A percentile compares a stretch with the other conserved stretches of the same genome.
These are phyloP conservation scores for Cyclotella baltica DNA, from an alignment of 108 stramenopile genomes.

Conservation along the genomic window DNA sequence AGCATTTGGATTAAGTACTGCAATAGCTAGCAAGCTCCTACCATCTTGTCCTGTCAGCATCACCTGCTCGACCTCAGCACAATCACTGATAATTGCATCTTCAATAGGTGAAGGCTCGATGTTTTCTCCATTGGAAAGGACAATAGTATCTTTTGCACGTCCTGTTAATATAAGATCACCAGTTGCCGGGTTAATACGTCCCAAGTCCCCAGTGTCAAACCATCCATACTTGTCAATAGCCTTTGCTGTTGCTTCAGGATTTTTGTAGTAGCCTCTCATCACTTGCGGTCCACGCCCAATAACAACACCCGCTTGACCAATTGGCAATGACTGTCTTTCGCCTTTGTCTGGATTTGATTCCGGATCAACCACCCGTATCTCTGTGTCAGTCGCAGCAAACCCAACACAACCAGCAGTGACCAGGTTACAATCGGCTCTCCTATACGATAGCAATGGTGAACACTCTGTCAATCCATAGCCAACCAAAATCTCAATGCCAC, in stretches of 20 bases:
- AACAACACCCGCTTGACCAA: slow-evolving; percentile 60
- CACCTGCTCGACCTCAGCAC: slow-evolving; percentile 88
- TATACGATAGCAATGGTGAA: slow-evolving; percentile 60
- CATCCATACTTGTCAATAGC: slow-evolving; percentile 71
- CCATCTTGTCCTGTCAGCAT: slow-evolving; percentile 95
- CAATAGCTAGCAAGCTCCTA: slow-evolving; percentile 78
- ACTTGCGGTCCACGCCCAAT: slow-evolving; percentile 70
- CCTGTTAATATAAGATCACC: slow-evolving; percentile 73
- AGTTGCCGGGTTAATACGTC: slow-evolving; percentile 65
- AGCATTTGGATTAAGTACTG: slow-evolving; percentile 78
- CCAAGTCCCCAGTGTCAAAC: slow-evolving; percentile 83
- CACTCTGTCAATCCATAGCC: slow-evolving; percentile 94
- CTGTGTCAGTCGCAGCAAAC: slow-evolving; percentile 55
- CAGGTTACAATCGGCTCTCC: slow-evolving; percentile 55
- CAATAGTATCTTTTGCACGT: slow-evolving; percentile 82
- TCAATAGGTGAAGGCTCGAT: slow-evolving; percentile 65
- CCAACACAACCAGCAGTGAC: slow-evolving; percentile 68
- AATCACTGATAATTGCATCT: slow-evolving; percentile 71
- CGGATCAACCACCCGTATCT: slow-evolving; percentile 62
- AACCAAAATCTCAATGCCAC: slow-evolving; percentile 82
- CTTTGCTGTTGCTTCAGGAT: slow-evolving; percentile 64
- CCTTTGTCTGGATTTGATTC: slow-evolving; percentile 35
- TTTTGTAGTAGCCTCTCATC: slow-evolving; percentile 86
- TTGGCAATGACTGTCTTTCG: slow-evolving; percentile 38
- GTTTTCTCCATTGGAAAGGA: slow-evolving; percentile 75